Evolutionary conservation across 495 filamentous ascomycete species (phyloP).

Genomic region (Penicillium egyptiacum): DNA sequence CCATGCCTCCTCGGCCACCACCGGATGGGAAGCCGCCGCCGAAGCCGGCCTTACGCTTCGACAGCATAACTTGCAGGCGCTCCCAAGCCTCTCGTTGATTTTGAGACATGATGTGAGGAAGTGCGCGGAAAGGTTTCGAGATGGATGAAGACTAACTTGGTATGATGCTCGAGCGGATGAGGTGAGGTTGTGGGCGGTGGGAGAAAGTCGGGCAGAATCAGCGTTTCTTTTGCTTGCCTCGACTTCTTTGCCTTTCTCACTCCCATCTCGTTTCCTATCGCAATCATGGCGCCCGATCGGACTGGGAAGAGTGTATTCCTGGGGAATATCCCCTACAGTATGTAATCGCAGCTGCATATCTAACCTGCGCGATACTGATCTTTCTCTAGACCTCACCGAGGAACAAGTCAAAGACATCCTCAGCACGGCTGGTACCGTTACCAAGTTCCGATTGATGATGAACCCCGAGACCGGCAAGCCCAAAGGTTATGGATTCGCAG

Average conservation of each 20-base stretch:
- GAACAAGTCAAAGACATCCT: slow-evolving; percentile 93
- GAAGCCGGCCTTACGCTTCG: slow-evolving; percentile 49
- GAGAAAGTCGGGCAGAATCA: slow-evolving; percentile 32
- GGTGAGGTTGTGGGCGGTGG: slow-evolving; percentile 23
- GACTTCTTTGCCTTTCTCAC: slow-evolving; percentile 13
- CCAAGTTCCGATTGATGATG: slow-evolving; percentile 93
- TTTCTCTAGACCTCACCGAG: slow-evolving; percentile 73
- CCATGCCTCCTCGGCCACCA: slow-evolving; percentile 47
- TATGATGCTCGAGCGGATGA: slow-evolving; percentile 24
- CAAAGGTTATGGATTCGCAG: slow-evolving; percentile 95
- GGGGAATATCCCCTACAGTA: slow-evolving; percentile 76
- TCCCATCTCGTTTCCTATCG: slow-evolving; percentile 12
- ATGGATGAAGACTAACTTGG: slow-evolving; percentile 25
- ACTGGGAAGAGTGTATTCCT: slow-evolving; percentile 72
- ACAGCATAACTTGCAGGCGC: slow-evolving; percentile 61
- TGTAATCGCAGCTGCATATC: slow-evolving; percentile 2
- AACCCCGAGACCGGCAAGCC: slow-evolving; percentile 93
- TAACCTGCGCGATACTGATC: slow-evolving; percentile 15
- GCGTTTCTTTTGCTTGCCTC: slow-evolving; percentile 17
- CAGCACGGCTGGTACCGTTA: slow-evolving; percentile 78
- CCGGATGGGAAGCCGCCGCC: slow-evolving; percentile 47
- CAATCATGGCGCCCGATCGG: slow-evolving; percentile 56
- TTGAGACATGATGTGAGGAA: slow-evolving; percentile 49
- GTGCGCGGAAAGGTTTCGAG: slow-evolving; percentile 14
- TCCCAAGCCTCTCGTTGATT: slow-evolving; percentile 65